phyloP scores from a whole-genome alignment of 768 basidiomycete genomes.

The Termitomyces sp. region DNA sequence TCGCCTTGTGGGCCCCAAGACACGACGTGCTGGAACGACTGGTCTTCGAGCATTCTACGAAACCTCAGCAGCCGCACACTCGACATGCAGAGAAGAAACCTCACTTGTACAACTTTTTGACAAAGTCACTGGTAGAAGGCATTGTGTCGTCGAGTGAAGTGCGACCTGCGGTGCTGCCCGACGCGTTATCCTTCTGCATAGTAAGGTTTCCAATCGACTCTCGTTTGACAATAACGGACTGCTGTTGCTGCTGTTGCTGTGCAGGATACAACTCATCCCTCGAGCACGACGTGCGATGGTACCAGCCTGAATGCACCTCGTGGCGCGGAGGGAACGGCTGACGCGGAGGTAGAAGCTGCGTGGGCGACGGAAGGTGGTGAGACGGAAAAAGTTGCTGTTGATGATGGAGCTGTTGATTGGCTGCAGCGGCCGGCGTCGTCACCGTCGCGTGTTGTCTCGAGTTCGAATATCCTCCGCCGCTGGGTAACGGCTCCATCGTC shows the following conservation, averaged over 20 bases:
- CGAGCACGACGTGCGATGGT: slow-evolving; percentile 25
- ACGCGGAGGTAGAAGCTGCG: not conserved
- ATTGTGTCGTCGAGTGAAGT: slow-evolving; percentile 56
- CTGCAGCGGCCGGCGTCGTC: not conserved
- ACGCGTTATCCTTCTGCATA: slow-evolving; percentile 7
- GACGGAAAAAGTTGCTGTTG: slow-evolving; percentile 1
- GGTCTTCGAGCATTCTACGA: slow-evolving; percentile 83
- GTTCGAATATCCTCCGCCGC: not conserved
- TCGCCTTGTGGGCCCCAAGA: slow-evolving; percentile 83
- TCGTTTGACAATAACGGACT: slow-evolving; percentile 18
- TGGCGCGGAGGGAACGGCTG: not conserved
- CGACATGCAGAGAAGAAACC: slow-evolving; percentile 15
- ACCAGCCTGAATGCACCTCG: not conserved
- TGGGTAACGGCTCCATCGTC: not conserved
- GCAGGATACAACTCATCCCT: slow-evolving; percentile 31
- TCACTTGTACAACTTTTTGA: slow-evolving; percentile 91
- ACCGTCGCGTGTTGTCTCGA: not conserved
- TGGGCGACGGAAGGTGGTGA: not conserved
- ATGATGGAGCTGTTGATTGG: not conserved
- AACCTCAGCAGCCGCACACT: not conserved
- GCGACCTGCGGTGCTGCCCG: not conserved
- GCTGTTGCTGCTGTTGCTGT: not conserved
- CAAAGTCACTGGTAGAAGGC: slow-evolving; percentile 90
- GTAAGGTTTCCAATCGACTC: slow-evolving; percentile 8
- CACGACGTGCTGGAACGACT: slow-evolving; percentile 64